phyloP scores from a whole-genome alignment of 176 grass and related monocot species.

The Aegilops speltoides region DNA sequence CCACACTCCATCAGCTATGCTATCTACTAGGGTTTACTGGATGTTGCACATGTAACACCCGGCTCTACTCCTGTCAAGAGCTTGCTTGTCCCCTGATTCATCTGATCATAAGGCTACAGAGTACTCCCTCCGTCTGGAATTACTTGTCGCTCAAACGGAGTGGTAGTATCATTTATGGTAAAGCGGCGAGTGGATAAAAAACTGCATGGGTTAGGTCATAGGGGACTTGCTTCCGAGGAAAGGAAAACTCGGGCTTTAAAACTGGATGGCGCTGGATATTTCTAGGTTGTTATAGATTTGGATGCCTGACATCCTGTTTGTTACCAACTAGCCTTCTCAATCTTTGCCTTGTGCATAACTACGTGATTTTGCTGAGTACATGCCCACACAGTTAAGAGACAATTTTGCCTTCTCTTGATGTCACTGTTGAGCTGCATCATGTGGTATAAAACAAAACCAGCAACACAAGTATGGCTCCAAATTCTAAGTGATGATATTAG shows the following conservation, averaged over 20 bases:
- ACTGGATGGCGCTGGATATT: not conserved
- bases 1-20: constrained; percentile 7
- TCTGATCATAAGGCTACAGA: not conserved
- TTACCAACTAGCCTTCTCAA: not conserved
- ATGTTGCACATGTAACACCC: not conserved
- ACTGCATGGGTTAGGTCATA: not conserved
- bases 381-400: not conserved
- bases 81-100: not conserved
- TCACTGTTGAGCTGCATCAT: not conserved
- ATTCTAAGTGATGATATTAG: not conserved
- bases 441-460: constrained; percentile 11
- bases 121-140: no score
- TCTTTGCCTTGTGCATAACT: not conserved
- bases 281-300: not conserved
- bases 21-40: not conserved
- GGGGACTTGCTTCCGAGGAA: not conserved
- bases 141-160: no score
- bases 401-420: not conserved
- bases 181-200: not conserved
- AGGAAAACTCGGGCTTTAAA: not conserved
- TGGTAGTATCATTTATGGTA: not conserved
- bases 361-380: not conserved
- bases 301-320: not conserved
- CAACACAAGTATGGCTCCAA: not conserved
- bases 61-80: not conserved